Evolutionary conservation across 1,139 yeast genomes (phyloP).

Genomic region (Lodderomyces metapsilosis): DNA sequence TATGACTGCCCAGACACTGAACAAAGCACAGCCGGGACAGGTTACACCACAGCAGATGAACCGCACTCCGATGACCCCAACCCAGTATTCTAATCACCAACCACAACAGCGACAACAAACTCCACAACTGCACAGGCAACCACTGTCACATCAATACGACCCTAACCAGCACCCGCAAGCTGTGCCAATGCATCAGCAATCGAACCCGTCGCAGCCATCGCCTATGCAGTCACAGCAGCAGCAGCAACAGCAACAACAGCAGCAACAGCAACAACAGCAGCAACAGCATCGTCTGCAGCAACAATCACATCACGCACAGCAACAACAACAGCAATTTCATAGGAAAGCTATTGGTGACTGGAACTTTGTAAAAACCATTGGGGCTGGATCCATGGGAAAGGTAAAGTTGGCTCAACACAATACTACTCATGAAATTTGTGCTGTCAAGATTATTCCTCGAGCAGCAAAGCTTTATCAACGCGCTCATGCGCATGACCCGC

Average conservation of each 20-base stretch:
- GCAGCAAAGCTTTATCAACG: slow-evolving; percentile 76
- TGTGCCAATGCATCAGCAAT: neutral
- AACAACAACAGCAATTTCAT: slow-evolving; percentile 56
- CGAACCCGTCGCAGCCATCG: slow-evolving; percentile 7
- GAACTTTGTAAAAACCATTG: slow-evolving; percentile 93
- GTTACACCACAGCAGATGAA: neutral
- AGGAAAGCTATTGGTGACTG: slow-evolving; percentile 93
- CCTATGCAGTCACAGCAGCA: slow-evolving; percentile 4
- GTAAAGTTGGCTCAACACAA: slow-evolving; percentile 91
- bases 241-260: slow-evolving; percentile 9
- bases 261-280: slow-evolving; percentile 7
- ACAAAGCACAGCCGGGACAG: neutral
- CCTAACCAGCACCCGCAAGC: slow-evolving; percentile 2
- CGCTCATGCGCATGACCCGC: slow-evolving; percentile 72
- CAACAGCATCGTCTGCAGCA: slow-evolving; percentile 11
- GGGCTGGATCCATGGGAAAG: slow-evolving; percentile 99
- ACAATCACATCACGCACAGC: slow-evolving; percentile 12
- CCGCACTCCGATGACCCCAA: slow-evolving; percentile 1
- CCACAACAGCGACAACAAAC: slow-evolving; percentile 11
- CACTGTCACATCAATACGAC: slow-evolving; percentile 12
- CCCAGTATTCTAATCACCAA: neutral
- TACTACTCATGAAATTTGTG: slow-evolving; percentile 79
- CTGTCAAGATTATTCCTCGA: slow-evolving; percentile 78
- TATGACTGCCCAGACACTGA: neutral
- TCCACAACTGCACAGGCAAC: slow-evolving; percentile 9